phyloP scores from a whole-genome alignment of 768 basidiomycete genomes.

The Kwoniella sp. region DNA sequence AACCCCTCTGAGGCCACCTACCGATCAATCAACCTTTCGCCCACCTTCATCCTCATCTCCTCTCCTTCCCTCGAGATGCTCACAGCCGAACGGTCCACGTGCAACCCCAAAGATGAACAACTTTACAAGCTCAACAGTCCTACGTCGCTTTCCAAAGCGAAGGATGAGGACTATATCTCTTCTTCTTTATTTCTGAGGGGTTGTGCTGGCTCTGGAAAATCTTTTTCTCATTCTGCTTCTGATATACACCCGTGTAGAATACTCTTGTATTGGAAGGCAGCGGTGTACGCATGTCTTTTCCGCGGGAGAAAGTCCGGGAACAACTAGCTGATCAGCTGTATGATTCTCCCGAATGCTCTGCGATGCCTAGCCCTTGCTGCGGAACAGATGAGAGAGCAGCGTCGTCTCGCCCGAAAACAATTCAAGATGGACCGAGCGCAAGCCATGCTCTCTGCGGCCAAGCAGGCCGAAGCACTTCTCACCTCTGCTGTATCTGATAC shows the following conservation, averaged over 20 bases:
- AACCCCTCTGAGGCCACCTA: no score
- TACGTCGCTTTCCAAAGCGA: slow-evolving; percentile 26
- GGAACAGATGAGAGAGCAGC: slow-evolving; percentile 86
- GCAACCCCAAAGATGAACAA: slow-evolving; percentile 49
- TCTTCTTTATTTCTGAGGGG: slow-evolving; percentile 40
- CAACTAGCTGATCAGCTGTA: no score
- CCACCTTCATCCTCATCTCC: neutral
- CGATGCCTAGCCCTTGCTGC: slow-evolving; percentile 68
- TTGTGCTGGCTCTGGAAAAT: neutral
- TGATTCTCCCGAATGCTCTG: no score
- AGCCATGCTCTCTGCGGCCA: slow-evolving; percentile 62
- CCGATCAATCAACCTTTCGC: no score
- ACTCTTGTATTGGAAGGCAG: no score
- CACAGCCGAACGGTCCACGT: neutral
- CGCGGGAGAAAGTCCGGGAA: no score
- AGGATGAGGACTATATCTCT: slow-evolving; percentile 52
- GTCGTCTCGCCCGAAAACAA: slow-evolving; percentile 82
- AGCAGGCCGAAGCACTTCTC: slow-evolving; percentile 63
- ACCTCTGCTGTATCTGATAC: slow-evolving; percentile 20
- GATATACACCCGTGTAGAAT: no score
- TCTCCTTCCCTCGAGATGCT: neutral
- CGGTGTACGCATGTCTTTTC: no score
- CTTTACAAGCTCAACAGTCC: slow-evolving; percentile 58
- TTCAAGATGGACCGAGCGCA: slow-evolving; percentile 90
- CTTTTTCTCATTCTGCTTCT: no score